These are phyloP conservation scores for Saccharomyces hybrid DNA, from an alignment of 1,139 yeast genomes.

Conservation along the genomic window DNA sequence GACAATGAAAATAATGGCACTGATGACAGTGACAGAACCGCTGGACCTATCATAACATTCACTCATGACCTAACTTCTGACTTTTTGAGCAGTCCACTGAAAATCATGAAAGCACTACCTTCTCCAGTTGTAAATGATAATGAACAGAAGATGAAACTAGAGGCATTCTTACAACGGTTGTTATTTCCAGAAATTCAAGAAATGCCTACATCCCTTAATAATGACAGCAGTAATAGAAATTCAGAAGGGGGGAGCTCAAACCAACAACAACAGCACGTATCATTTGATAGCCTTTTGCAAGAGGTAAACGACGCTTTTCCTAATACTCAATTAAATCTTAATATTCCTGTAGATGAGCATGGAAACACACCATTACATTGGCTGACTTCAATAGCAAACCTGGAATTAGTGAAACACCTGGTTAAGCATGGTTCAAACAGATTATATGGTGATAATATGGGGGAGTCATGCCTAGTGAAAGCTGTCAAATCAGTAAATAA, in stretches of 20 bases:
- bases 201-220: not conserved
- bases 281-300: conserved; percentile 17
- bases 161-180: conserved; percentile 27
- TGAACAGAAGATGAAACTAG: conserved; percentile 26
- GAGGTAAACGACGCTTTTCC: conserved; percentile 24
- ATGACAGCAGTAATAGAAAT: not conserved
- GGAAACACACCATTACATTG: conserved; percentile 94
- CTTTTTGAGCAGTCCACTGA: conserved; percentile 10
- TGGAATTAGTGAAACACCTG: conserved; percentile 63
- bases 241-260: not conserved
- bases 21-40: conserved; percentile 1
- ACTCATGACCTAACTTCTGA: conserved; percentile 19
- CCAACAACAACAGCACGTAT: conserved; percentile 2
- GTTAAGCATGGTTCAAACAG: conserved; percentile 57
- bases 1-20: not conserved
- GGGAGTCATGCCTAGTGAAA: conserved; percentile 86
- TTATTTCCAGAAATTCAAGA: conserved; percentile 24
- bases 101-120: conserved; percentile 1
- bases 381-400: conserved; percentile 88
- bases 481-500: conserved; percentile 87
- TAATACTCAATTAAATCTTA: conserved; percentile 45
- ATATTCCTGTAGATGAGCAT: conserved; percentile 82
- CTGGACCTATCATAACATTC: conserved; percentile 12
- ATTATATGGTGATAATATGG: conserved; percentile 69
- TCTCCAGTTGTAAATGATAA: conserved; percentile 11